These are phyloP conservation scores for Pseudohalonectria lignicola DNA, from an alignment of 2,329 filamentous ascomycete species.

Conservation along the genomic window DNA sequence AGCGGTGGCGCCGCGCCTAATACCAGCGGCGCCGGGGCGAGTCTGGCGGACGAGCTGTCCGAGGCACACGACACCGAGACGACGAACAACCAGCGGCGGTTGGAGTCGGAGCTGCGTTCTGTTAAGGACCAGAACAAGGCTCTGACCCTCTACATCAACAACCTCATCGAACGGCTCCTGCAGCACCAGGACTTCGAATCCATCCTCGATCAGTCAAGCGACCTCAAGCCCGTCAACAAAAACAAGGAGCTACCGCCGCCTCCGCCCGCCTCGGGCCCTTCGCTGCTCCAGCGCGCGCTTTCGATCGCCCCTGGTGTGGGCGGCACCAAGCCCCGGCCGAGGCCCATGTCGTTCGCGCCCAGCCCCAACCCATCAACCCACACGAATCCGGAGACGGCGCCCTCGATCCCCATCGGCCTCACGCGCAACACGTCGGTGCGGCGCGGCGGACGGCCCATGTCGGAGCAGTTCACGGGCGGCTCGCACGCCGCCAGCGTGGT, in stretches of 20 bases:
- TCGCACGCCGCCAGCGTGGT: conserved; percentile 68
- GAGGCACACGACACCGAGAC: conserved; percentile 48
- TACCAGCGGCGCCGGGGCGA: conserved; percentile 22
- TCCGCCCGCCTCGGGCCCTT: conserved; percentile 41
- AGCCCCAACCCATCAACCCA: conserved; percentile 18
- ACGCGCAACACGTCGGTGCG: conserved; percentile 43
- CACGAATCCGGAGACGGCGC: conserved; percentile 61
- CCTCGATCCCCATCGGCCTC: conserved; percentile 60
- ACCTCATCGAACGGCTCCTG: conserved; percentile 91
- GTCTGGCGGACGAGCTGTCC: conserved; percentile 81
- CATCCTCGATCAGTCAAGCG: conserved; percentile 73
- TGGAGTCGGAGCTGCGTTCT: conserved; percentile 69
- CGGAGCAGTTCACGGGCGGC: conserved; percentile 46
- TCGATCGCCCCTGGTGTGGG: conserved; percentile 37
- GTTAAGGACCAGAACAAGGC: conserved; percentile 92
- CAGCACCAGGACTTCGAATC: conserved; percentile 93
- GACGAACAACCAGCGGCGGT: conserved; percentile 40
- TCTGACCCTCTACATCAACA: conserved; percentile 94
- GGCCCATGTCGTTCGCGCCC: conserved; percentile 49
- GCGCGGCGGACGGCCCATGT: conserved; percentile 41
- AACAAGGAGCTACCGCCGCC: conserved; percentile 82
- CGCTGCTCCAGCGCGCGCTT: conserved; percentile 50
- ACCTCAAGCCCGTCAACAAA: conserved; percentile 45
- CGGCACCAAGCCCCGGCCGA: conserved; percentile 31
- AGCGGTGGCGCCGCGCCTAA: conserved; percentile 12